Evolutionary conservation across 2,329 filamentous ascomycete species (phyloP).

Genomic region (Drechslerella coelobrocha): DNA sequence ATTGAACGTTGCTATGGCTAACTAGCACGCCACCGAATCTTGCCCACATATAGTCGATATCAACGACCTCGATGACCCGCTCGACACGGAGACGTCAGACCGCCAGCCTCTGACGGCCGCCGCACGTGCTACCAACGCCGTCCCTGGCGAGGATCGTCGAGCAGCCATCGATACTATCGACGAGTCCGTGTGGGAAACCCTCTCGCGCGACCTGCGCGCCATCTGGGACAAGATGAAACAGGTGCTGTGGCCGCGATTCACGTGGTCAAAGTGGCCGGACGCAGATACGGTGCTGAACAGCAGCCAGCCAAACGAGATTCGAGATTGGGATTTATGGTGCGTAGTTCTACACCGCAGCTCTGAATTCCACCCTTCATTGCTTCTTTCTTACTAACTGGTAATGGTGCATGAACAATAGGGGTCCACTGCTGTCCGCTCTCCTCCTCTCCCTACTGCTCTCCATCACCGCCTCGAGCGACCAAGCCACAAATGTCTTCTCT

Average conservation of each 20-base stretch:
- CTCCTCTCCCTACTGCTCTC: conserved; percentile 86
- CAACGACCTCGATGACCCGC: conserved; percentile 90
- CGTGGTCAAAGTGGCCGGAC: conserved; percentile 76
- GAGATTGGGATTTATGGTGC: conserved; percentile 95
- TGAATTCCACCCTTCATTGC: too few species aligned
- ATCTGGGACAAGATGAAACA: conserved; percentile 99
- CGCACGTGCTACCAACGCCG: conserved; percentile 62
- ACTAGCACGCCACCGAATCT: conserved; percentile 45
- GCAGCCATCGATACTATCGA: conserved; percentile 94
- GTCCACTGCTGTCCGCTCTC: conserved; percentile 91
- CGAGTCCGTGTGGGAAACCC: conserved; percentile 95
- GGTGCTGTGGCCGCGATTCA: conserved; percentile 93
- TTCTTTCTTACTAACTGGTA: too few species aligned
- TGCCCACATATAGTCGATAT: conserved; percentile 70
- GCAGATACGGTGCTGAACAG: conserved; percentile 70
- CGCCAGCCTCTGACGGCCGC: conserved; percentile 74
- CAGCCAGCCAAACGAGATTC: conserved; percentile 47
- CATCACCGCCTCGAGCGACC: conserved; percentile 76
- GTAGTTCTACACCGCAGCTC: too few species aligned
- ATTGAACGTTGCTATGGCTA: not conserved
- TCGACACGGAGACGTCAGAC: conserved; percentile 70
- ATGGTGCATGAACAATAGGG: too few species aligned
- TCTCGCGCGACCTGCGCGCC: conserved; percentile 86
- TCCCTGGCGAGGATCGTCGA: conserved; percentile 84
- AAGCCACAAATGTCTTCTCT: conserved; percentile 89